Base-by-base conservation (phyloP, 2,329 filamentous ascomycete genomes). In the Microascus cirrosus region DNA sequence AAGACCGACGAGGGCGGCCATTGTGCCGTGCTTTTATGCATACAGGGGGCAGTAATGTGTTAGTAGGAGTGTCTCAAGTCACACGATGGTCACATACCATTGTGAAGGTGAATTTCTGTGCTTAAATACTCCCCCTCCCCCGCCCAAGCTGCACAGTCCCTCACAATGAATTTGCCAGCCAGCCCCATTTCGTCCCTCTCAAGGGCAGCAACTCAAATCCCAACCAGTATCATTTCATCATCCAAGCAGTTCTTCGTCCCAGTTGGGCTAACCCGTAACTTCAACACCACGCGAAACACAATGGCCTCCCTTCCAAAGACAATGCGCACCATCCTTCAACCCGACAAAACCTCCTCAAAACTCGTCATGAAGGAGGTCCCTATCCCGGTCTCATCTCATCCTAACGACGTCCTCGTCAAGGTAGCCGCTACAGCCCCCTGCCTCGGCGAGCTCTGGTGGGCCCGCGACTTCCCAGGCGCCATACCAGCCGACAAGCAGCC, bases 361-460 rank as follows among this genome's bases (percentile, higher is more conserved):
- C 63, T 67, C 24, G 55, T 58, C 5, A 61, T 66, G 32, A 52
- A 57, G 3, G 53, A 63, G 2, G 61, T 60, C 20, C 62, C 65
- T 10, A 28, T 68, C 7, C 68, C 67, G 0, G 45, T 50, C 8
- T 61, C 62, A 1, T 59, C 54, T 2, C 60, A 62, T 6, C 64
- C 67, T 0, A 60, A 65, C 11, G 65, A 68, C n/a, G 59, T 67
- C 36, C 63, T 72, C 20, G 63, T 72, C 51, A 66, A 65, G 45
- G 68, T 70, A 28, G 63, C 67, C 25, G 65, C 70, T 13, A 70
- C 70, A 0, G 62, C 69, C 1, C 66, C 68, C 7, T 68, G 66
- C 61, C 63, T 66, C 34, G 66, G 67, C 15, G 69, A 69, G 58
- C 65, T 72, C 1, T 60, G 62, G 53, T 72, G 70, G 70, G 61